Percentiles rank a stretch among this genome's conserved stretches.
Conservation (phyloP, 208 protist species). For the Crithidia expoeki region DNA sequence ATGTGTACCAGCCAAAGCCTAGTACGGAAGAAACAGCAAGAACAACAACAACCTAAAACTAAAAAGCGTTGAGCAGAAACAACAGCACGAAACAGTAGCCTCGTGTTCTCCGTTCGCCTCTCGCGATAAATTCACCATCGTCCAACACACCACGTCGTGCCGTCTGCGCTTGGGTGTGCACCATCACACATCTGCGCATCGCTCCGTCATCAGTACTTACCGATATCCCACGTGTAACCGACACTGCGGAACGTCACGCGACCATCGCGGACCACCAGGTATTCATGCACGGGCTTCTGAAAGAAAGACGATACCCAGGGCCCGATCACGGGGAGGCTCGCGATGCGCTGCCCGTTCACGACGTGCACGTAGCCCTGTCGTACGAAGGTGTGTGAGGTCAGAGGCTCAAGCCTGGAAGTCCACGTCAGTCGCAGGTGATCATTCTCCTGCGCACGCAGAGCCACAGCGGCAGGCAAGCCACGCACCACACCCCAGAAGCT, state of each 20-base stretch:
- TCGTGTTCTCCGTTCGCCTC: no score
- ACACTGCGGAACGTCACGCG: slow-evolving; percentile 77
- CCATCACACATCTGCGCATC: no score
- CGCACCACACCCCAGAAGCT: slow-evolving; percentile 86
- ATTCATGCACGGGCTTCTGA: slow-evolving; percentile 69
- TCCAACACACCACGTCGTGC: no score
- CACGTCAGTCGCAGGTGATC: slow-evolving; percentile 68
- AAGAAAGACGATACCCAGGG: slow-evolving; percentile 59
- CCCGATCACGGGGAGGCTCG: slow-evolving; percentile 57
- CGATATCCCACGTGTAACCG: slow-evolving; percentile 71
- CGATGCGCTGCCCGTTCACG: slow-evolving; percentile 37
- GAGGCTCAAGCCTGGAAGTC: slow-evolving; percentile 43
- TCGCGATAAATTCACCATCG: no score
- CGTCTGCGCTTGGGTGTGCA: no score
- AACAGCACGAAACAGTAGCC: no score
- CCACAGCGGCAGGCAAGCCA: slow-evolving; percentile 52
- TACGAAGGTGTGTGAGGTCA: slow-evolving; percentile 78
- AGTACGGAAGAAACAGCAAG: neutral
- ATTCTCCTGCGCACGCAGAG: slow-evolving; percentile 55
- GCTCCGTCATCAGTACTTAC: slow-evolving; percentile 32
- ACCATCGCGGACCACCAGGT: slow-evolving; percentile 71
- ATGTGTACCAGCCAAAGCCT: neutral
- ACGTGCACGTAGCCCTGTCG: slow-evolving; percentile 76
- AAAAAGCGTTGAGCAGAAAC: neutral
- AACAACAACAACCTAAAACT: neutral